phyloP scores from a whole-genome alignment of 2,329 filamentous ascomycete species.

The Aspergillus tamarii region DNA sequence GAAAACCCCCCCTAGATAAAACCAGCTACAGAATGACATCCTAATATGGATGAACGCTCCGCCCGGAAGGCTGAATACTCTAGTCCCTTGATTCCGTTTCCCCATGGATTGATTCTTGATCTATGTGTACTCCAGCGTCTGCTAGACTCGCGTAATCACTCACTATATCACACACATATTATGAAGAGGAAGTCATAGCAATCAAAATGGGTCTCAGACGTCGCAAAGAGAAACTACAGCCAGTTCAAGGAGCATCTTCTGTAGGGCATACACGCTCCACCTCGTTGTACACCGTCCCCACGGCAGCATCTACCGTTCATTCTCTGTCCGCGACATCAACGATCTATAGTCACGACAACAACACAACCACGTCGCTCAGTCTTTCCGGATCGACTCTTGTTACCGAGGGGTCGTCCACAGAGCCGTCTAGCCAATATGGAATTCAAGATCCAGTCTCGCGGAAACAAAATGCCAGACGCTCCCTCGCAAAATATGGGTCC shows the following conservation, averaged over 20 bases:
- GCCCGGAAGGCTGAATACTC: background rate
- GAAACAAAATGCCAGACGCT: background rate
- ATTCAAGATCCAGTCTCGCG: background rate
- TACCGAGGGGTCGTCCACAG: background rate
- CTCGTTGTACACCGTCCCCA: background rate
- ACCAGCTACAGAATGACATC: too few species aligned
- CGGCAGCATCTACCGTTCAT: background rate
- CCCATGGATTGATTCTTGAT: background rate
- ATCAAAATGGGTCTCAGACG: background rate
- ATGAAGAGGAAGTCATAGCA: background rate
- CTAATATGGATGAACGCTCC: too few species aligned
- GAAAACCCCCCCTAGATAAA: too few species aligned
- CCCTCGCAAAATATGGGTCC: constrained; percentile 9
- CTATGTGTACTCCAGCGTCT: background rate
- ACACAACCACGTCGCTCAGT: background rate
- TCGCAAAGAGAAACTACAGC: background rate
- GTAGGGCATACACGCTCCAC: background rate
- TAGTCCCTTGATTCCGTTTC: too few species aligned
- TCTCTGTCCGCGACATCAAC: background rate
- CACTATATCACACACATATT: background rate
- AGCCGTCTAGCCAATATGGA: background rate
- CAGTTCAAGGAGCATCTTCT: background rate
- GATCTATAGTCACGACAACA: background rate
- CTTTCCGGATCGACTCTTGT: background rate
- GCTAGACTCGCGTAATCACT: background rate